phyloP scores from a whole-genome alignment of 257 asterid genomes.

The Nicotiana attenuata region DNA sequence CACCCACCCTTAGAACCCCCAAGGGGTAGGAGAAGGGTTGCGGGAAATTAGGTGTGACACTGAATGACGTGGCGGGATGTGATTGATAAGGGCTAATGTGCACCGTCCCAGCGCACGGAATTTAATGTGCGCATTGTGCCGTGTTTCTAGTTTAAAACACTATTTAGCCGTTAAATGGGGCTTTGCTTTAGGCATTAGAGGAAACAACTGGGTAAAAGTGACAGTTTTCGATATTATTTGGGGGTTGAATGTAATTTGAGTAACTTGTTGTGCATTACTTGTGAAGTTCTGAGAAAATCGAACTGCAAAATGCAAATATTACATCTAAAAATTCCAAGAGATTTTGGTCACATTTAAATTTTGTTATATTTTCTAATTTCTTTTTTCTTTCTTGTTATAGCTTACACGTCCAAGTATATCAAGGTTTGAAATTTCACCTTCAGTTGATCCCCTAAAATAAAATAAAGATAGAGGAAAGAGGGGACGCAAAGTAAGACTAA shows the following conservation, averaged over 20 bases:
- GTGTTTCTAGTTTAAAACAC: background rate
- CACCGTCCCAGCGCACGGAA: background rate
- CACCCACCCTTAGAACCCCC: background rate
- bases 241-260: background rate
- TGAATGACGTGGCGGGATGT: background rate
- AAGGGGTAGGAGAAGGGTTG: background rate
- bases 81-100: background rate
- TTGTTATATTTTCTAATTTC: background rate
- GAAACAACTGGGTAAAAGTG: background rate
- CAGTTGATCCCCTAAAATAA: background rate
- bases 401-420: too few species aligned
- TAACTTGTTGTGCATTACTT: background rate
- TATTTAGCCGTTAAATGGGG: background rate
- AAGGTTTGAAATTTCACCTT: background rate
- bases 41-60: constrained; percentile 8
- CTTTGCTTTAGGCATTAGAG: background rate
- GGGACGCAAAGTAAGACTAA: background rate
- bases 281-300: background rate
- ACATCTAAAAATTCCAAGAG: too few species aligned
- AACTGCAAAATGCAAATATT: background rate
- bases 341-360: too few species aligned
- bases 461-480: background rate
- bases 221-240: background rate
- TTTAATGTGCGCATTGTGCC: background rate
- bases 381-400: too few species aligned